Evolutionary conservation across 75 land plant genomes (phyloP).

Genomic region (Pseudotsuga menziesii): DNA sequence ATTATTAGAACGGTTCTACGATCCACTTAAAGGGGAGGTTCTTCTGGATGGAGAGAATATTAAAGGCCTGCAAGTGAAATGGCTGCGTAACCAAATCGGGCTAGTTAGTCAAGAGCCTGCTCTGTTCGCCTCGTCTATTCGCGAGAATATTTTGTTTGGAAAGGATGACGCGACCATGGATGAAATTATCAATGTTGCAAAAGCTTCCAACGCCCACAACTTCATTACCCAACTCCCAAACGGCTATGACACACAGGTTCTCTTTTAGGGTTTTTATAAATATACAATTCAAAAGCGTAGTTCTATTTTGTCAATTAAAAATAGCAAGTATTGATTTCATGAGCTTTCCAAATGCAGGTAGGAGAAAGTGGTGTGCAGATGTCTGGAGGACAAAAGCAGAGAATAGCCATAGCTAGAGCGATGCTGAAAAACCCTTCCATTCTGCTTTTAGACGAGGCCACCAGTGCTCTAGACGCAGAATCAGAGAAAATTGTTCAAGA

Average conservation of each 20-base stretch:
- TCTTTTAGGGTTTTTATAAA: too few relatives aligned
- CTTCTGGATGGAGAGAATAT: conserved; percentile 44
- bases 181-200: conserved; percentile 34
- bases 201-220: conserved; percentile 56
- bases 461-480: conserved; percentile 57
- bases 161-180: conserved; percentile 50
- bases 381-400: conserved; percentile 60
- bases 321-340: too few relatives aligned
- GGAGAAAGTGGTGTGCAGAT: conserved; percentile 49
- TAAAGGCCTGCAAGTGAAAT: conserved; percentile 32
- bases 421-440: conserved; percentile 53
- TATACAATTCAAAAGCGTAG: too few relatives aligned
- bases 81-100: conserved; percentile 58
- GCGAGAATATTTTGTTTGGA: conserved; percentile 53
- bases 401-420: conserved; percentile 61
- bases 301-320: too few relatives aligned
- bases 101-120: conserved; percentile 68
- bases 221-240: conserved; percentile 57
- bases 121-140: conserved; percentile 56
- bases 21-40: conserved; percentile 43
- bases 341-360: conserved; percentile 16
- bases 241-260: conserved; percentile 53
- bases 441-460: conserved; percentile 62
- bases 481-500: conserved; percentile 47
- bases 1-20: conserved; percentile 51